Evolutionary conservation across 805 yeast species (phyloP).

Genomic region (Wickerhamiella azyma): DNA sequence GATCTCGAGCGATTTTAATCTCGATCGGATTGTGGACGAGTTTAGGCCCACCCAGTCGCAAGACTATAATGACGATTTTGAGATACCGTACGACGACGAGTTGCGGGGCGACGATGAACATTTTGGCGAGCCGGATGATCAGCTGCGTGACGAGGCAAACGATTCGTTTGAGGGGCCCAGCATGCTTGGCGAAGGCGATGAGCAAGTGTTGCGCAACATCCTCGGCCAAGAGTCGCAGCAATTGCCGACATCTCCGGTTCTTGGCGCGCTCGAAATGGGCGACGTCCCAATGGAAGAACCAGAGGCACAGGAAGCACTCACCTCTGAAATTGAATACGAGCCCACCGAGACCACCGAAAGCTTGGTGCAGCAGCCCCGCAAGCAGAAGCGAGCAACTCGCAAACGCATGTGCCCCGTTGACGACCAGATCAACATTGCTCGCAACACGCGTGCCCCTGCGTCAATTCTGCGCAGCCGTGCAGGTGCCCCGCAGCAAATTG

Average conservation of each 20-base stretch:
- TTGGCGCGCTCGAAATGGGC: background rate
- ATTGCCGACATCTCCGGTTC: no score
- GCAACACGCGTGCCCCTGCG: slow-evolving; percentile 3
- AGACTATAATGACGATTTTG: background rate
- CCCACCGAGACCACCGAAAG: background rate
- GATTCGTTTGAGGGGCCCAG: background rate
- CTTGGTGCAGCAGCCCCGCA: background rate
- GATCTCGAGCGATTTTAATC: slow-evolving; percentile 5
- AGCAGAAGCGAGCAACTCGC: background rate
- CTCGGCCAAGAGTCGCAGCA: background rate
- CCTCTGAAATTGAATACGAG: background rate
- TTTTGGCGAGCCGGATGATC: slow-evolving; percentile 1
- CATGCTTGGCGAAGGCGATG: slow-evolving; percentile 4
- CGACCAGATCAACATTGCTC: background rate
- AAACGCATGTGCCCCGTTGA: slow-evolving; percentile 6
- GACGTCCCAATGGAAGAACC: background rate
- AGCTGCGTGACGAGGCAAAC: slow-evolving; percentile 1
- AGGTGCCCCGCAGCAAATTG: background rate
- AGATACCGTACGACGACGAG: slow-evolving; percentile 2
- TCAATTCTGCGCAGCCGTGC: no score
- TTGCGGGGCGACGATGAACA: slow-evolving; percentile 4
- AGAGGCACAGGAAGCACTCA: background rate
- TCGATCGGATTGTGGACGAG: slow-evolving; percentile 2
- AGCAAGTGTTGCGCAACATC: slow-evolving; percentile 2
- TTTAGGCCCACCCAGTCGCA: slow-evolving; percentile 4